Conservation (phyloP, 2,329 filamentous ascomycete species). For the Byssothecium circinans region DNA sequence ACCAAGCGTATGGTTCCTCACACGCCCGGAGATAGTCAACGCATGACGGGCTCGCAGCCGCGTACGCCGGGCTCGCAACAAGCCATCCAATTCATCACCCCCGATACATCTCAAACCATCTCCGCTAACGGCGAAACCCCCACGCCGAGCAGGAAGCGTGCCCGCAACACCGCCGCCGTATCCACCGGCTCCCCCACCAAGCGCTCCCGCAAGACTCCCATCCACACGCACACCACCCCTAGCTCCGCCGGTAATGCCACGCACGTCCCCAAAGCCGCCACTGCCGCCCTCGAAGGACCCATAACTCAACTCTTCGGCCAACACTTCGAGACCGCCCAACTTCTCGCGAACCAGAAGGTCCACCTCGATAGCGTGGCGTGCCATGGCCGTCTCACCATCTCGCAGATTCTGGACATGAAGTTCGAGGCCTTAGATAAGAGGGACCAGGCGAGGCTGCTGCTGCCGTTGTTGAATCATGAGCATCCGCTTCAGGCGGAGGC, state of each 20-base stretch:
- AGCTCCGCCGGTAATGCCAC: background rate
- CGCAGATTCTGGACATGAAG: constrained; percentile 9
- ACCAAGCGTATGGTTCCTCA: too few species aligned
- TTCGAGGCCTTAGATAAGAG: constrained; percentile 14
- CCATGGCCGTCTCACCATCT: constrained; percentile 7
- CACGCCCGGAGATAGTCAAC: too few species aligned
- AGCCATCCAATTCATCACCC: too few species aligned
- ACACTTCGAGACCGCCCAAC: background rate
- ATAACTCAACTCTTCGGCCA: background rate
- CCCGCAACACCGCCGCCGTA: background rate
- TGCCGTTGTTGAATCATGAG: constrained; percentile 20
- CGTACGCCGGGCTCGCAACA: too few species aligned
- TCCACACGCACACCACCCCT: background rate
- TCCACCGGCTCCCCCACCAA: background rate
- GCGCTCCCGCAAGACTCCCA: background rate
- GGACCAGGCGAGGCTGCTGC: constrained; percentile 22
- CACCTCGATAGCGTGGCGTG: background rate
- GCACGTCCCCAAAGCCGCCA: background rate
- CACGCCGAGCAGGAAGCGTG: background rate
- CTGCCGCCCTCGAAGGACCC: background rate
- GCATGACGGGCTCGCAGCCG: too few species aligned
- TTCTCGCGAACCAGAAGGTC: background rate
- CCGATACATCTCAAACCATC: too few species aligned
- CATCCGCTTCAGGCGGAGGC: constrained; percentile 16
- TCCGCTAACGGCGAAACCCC: background rate